phyloP scores from a whole-genome alignment of 805 yeast species.

The Teunomyces pallodes region DNA sequence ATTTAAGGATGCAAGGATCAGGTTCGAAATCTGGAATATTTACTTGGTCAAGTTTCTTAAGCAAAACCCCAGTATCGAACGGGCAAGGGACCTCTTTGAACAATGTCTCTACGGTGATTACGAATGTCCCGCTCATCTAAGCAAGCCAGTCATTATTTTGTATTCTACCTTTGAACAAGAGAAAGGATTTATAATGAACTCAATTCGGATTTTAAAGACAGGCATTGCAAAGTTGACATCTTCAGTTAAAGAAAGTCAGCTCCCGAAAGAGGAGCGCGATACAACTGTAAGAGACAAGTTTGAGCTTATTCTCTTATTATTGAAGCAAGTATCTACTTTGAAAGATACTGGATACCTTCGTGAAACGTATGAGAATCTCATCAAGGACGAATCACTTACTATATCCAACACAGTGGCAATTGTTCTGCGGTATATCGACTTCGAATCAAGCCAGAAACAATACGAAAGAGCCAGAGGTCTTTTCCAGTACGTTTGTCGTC shows the following conservation, averaged over 20 bases:
- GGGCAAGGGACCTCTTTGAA: conserved; percentile 71
- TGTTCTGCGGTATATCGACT: conserved; percentile 50
- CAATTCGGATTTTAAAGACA: conserved; percentile 29
- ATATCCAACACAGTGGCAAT: conserved; percentile 41
- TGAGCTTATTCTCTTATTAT: conserved; percentile 16
- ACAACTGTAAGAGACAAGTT: conserved; percentile 21
- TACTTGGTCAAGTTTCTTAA: conserved; percentile 55
- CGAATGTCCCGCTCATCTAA: conserved; percentile 44
- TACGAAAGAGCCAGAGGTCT: conserved; percentile 61
- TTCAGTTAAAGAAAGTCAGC: neutral
- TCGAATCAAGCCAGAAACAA: conserved; percentile 57
- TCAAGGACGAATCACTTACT: conserved; percentile 42
- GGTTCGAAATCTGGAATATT: conserved; percentile 66
- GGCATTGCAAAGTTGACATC: conserved; percentile 13
- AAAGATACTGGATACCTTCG: conserved; percentile 18
- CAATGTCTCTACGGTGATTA: conserved; percentile 44
- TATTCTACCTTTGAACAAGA: conserved; percentile 64
- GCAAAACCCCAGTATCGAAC: conserved; percentile 15
- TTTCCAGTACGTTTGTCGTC: conserved; percentile 36
- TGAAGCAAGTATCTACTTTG: conserved; percentile 1
- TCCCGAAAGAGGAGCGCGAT: conserved; percentile 11
- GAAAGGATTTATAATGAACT: conserved; percentile 48
- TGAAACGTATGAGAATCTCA: conserved; percentile 44
- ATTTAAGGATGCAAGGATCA: conserved; percentile 55
- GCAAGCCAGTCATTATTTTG: conserved; percentile 48